Percentiles rank a stretch among this genome's conserved stretches.
phyloP scores from a whole-genome alignment of 768 basidiomycete genomes.

The Suillus variegatus region DNA sequence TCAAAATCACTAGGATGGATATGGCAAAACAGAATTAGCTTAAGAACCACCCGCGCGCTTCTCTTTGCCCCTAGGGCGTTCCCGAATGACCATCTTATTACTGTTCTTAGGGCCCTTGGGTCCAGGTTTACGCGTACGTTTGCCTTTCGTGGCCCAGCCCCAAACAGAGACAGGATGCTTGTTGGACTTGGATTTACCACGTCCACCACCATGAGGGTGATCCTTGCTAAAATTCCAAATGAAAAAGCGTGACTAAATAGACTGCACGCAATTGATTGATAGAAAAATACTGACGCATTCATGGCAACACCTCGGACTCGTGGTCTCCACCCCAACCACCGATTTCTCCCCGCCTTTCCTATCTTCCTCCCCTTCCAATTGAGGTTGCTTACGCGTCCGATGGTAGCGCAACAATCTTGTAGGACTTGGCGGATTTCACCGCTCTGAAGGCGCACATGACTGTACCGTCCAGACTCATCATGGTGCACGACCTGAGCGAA shows the following conservation, averaged over 20 bases:
- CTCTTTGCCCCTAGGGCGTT: slow-evolving; percentile 76
- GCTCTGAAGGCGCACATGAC: slow-evolving; percentile 83
- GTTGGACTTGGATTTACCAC: slow-evolving; percentile 96
- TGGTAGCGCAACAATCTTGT: slow-evolving; percentile 80
- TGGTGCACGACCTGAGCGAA: slow-evolving; percentile 82
- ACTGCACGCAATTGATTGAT: slow-evolving; percentile 1
- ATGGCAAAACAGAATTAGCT: slow-evolving; percentile 6
- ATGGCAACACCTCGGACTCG: slow-evolving; percentile 93
- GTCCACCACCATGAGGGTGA: slow-evolving; percentile 97
- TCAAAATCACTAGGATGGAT: not conserved
- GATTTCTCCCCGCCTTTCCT: slow-evolving; percentile 88
- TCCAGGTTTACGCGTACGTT: slow-evolving; percentile 89
- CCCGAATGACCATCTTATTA: slow-evolving; percentile 87
- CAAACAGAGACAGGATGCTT: slow-evolving; percentile 91
- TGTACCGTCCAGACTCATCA: slow-evolving; percentile 69
- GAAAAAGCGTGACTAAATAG: not conserved
- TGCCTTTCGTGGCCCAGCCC: slow-evolving; percentile 93
- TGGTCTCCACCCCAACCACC: slow-evolving; percentile 87
- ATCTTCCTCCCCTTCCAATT: slow-evolving; percentile 82
- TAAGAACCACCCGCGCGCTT: slow-evolving; percentile 32
- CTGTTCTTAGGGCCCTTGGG: slow-evolving; percentile 88
- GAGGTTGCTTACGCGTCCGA: slow-evolving; percentile 90
- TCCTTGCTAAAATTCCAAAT: slow-evolving; percentile 55
- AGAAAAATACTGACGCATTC: slow-evolving; percentile 72
- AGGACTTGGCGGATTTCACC: slow-evolving; percentile 91